Percentiles rank a stretch among this genome's conserved stretches.
Conservation (phyloP, 495 filamentous ascomycete genomes). For the Tuber melanosporum region DNA sequence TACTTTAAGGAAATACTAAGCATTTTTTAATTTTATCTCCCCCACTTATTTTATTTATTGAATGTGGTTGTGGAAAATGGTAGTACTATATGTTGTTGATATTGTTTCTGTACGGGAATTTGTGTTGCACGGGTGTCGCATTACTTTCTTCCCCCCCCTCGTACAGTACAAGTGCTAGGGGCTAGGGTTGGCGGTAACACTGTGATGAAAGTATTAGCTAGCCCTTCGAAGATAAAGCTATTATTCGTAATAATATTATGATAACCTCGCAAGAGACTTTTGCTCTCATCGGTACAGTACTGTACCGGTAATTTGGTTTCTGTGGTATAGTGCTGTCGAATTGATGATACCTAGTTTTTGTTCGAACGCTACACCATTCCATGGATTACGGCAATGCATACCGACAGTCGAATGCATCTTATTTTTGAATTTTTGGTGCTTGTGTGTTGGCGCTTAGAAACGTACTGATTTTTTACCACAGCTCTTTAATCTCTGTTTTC, state of each 20-base stretch:
- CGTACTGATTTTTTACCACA: not conserved
- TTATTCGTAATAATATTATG: not conserved
- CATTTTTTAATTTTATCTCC: too few relatives aligned
- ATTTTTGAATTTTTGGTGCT: not conserved
- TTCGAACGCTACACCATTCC: not conserved
- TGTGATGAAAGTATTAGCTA: not conserved
- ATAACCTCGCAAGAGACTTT: not conserved
- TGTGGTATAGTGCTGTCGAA: too few relatives aligned
- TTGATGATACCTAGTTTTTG: too few relatives aligned
- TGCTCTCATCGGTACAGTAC: not conserved
- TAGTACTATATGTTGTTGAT: too few relatives aligned
- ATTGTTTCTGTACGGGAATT: too few relatives aligned
- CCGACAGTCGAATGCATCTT: too few relatives aligned
- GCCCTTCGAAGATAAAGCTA: not conserved
- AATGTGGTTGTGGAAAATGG: too few relatives aligned
- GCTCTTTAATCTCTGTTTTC: not conserved
- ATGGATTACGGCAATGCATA: not conserved
- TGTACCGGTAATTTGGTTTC: too few relatives aligned
- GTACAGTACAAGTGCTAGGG: not conserved
- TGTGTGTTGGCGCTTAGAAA: not conserved
- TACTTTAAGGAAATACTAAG: too few relatives aligned
- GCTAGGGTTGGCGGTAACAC: not conserved
- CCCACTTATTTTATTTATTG: too few relatives aligned
- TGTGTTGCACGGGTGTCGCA: too few relatives aligned
- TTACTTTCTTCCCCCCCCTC: too few relatives aligned